Conservation (phyloP, 768 basidiomycete genomes). For the Pleurotus eryngii region DNA sequence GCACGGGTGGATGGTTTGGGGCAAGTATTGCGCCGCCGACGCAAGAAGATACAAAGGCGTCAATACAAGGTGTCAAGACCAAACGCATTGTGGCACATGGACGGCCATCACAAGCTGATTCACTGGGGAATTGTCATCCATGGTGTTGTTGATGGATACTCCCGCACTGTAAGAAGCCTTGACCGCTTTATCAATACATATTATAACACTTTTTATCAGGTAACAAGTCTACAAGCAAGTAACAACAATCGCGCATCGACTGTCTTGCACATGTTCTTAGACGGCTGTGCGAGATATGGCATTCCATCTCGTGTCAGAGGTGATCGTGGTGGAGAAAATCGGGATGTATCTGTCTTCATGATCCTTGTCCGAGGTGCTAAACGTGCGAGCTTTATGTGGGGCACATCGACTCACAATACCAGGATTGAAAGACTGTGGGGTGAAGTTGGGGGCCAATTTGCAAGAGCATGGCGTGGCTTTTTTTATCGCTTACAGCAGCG, state of each 20-base stretch:
- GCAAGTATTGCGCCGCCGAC: conserved; percentile 11
- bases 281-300: conserved; percentile 18
- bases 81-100: conserved; percentile 27
- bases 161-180: conserved; percentile 13
- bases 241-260: conserved; percentile 26
- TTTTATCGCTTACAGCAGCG: conserved; percentile 31
- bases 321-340: conserved; percentile 34
- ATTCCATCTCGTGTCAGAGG: conserved; percentile 28
- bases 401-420: conserved; percentile 36
- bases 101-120: conserved; percentile 31
- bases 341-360: conserved; percentile 29
- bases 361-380: conserved; percentile 26
- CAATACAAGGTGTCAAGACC: conserved; percentile 18
- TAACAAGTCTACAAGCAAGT: conserved; percentile 22
- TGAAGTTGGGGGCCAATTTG: conserved; percentile 38
- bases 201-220: conserved; percentile 27
- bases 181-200: conserved; percentile 15
- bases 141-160: conserved; percentile 18
- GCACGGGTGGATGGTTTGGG: conserved; percentile 24
- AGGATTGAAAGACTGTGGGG: conserved; percentile 44
- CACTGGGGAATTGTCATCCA: conserved; percentile 23
- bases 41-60: conserved; percentile 10
- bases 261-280: conserved; percentile 22
- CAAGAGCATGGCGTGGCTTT: conserved; percentile 36
- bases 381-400: conserved; percentile 32